Conservation (phyloP, 768 basidiomycete genomes). For the Boletus reticulatus region DNA sequence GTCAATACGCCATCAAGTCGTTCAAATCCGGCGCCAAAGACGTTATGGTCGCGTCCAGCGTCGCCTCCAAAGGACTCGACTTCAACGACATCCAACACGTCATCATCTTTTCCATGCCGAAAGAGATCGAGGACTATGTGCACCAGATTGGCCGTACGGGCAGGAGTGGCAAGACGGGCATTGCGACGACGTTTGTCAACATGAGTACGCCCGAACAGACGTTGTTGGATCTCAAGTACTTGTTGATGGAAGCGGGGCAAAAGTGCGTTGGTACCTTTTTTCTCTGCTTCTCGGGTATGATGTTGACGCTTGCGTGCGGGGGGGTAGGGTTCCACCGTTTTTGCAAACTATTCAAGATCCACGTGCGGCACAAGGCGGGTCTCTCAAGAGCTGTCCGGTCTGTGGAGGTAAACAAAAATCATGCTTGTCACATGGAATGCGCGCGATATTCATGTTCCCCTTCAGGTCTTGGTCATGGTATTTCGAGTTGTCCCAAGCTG, state of each 20-base stretch:
- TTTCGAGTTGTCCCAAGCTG: constrained; percentile 94
- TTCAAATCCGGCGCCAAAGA: constrained; percentile 98
- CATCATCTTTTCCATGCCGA: constrained; percentile 99
- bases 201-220: constrained; percentile 98
- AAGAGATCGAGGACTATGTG: constrained; percentile 99
- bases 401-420: constrained; percentile 70
- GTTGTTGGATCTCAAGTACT: constrained; percentile 91
- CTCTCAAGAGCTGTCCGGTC: constrained; percentile 86
- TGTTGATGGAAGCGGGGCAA: constrained; percentile 96
- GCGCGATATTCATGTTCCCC: background rate
- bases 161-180: constrained; percentile 96
- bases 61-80: constrained; percentile 97
- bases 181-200: constrained; percentile 98
- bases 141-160: constrained; percentile 99
- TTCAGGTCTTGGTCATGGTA: constrained; percentile 86
- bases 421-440: background rate
- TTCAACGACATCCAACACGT: constrained; percentile 99
- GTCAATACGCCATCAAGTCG: constrained; percentile 97
- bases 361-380: constrained; percentile 72
- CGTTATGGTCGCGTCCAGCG: constrained; percentile 98
- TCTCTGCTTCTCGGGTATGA: background rate
- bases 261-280: constrained; percentile 56
- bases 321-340: constrained; percentile 93
- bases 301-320: too few relatives aligned
- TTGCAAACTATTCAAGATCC: constrained; percentile 88